Percentiles rank a stretch among this genome's conserved stretches.
These are phyloP conservation scores for Boeremia exigua DNA, from an alignment of 2,329 filamentous ascomycete species.

Conservation along the genomic window DNA sequence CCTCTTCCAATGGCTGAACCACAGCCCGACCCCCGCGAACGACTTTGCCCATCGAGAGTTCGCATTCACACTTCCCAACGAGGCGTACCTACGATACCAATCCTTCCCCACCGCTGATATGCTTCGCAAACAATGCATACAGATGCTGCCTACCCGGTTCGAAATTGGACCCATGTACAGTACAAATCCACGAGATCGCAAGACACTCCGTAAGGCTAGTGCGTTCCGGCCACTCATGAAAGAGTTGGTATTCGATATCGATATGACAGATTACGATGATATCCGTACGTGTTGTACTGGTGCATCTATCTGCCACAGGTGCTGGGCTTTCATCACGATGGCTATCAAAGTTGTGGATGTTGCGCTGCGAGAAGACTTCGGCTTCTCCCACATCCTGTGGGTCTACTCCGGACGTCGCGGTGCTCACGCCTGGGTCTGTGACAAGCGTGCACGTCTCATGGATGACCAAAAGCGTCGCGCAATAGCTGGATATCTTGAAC, in stretches of 20 bases:
- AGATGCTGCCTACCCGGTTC: conserved; percentile 88
- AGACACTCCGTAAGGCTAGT: conserved; percentile 78
- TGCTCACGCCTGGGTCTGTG: conserved; percentile 97
- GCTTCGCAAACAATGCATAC: conserved; percentile 89
- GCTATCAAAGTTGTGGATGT: conserved; percentile 91
- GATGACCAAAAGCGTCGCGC: conserved; percentile 85
- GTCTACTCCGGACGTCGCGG: conserved; percentile 97
- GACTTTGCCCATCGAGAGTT: conserved; percentile 96
- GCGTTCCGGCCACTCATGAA: conserved; percentile 89
- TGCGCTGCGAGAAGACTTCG: conserved; percentile 90
- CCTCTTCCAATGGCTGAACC: conserved; percentile 97
- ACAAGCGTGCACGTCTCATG: conserved; percentile 81
- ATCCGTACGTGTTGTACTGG: conserved; percentile 94
- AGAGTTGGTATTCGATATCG: conserved; percentile 98
- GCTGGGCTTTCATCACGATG: conserved; percentile 98
- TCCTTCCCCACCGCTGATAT: conserved; percentile 73
- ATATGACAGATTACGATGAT: conserved; percentile 98
- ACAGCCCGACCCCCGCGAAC: conserved; percentile 80
- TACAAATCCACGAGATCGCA: conserved; percentile 91
- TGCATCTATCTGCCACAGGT: conserved; percentile 90
- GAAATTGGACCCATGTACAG: conserved; percentile 98
- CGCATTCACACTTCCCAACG: conserved; percentile 91
- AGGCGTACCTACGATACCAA: conserved; percentile 91
- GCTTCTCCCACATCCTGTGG: conserved; percentile 96
- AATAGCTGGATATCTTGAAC: conserved; percentile 87